phyloP scores from a whole-genome alignment of 305 asterid species.

The Galium porrigens region DNA sequence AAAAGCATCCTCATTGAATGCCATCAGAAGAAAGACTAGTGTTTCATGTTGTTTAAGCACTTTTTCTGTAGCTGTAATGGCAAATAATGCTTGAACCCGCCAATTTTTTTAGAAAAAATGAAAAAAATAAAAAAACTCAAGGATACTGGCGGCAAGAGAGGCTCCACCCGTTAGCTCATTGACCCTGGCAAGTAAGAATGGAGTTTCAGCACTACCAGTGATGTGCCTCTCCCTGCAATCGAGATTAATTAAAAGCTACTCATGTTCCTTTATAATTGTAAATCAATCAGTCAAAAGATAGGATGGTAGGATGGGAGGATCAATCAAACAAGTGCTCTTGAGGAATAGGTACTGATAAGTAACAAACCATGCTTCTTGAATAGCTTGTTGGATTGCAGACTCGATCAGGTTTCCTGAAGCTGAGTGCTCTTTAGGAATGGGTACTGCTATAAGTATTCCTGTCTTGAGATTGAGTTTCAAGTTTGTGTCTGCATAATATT shows the following conservation, averaged over 20 bases:
- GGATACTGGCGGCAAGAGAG: conserved; percentile 88
- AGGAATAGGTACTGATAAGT: conserved; percentile 5
- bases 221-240: conserved; percentile 62
- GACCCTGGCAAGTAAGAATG: conserved; percentile 78
- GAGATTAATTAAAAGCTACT: conserved; percentile 12
- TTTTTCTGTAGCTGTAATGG: neutral
- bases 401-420: conserved; percentile 69
- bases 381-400: conserved; percentile 74
- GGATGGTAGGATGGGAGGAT: neutral
- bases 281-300: neutral
- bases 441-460: conserved; percentile 73
- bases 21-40: neutral
- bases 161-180: conserved; percentile 82
- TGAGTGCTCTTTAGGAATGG: conserved; percentile 70
- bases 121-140: neutral
- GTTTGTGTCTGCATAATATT: conserved; percentile 37
- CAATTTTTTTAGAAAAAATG: too few species aligned
- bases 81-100: neutral
- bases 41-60: neutral
- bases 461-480: conserved; percentile 40
- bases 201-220: conserved; percentile 76
- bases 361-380: conserved; percentile 60
- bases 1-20: neutral
- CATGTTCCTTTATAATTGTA: neutral
- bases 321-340: neutral